phyloP scores from a whole-genome alignment of 1,284 basidiomycete species.

The Apiotrichum sp. region DNA sequence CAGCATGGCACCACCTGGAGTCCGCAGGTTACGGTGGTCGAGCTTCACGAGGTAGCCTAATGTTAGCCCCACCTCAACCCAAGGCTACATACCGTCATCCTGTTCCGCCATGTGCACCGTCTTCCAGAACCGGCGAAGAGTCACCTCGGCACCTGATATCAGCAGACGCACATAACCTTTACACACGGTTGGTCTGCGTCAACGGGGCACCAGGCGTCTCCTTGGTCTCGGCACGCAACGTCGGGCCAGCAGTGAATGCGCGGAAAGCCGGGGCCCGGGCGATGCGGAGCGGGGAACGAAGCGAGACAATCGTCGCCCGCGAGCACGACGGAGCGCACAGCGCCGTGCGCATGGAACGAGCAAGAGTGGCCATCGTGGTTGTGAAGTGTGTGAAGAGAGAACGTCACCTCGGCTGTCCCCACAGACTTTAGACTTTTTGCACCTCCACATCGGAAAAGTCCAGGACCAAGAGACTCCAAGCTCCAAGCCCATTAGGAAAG shows the following conservation, averaged over 20 bases:
- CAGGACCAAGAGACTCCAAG: too few species aligned
- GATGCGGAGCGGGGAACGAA: background rate
- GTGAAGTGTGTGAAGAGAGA: too few species aligned
- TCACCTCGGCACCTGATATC: slow-evolving; percentile 68
- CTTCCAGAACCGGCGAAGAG: slow-evolving; percentile 86
- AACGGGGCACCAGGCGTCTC: slow-evolving; percentile 24
- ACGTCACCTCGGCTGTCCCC: too few species aligned
- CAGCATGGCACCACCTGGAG: slow-evolving; percentile 71
- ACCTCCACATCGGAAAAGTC: too few species aligned
- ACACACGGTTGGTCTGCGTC: slow-evolving; percentile 37
- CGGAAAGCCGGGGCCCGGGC: slow-evolving; percentile 1
- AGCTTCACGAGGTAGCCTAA: slow-evolving; percentile 65
- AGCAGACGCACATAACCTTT: background rate
- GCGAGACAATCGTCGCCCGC: too few species aligned
- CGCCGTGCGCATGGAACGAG: slow-evolving; percentile 3
- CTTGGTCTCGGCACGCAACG: slow-evolving; percentile 6
- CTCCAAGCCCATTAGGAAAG: too few species aligned
- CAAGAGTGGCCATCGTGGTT: slow-evolving; percentile 4
- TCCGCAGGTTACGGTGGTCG: slow-evolving; percentile 79
- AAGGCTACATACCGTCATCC: slow-evolving; percentile 46
- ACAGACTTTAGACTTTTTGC: too few species aligned
- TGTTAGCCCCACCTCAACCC: background rate
- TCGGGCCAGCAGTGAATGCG: background rate
- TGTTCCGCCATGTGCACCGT: slow-evolving; percentile 62
- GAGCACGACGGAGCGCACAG: background rate